A percentile compares a stretch with the other conserved stretches of the same genome.
These are phyloP conservation scores for Talaromyces sp. DNA, from an alignment of 2,329 filamentous ascomycete species.

Conservation along the genomic window DNA sequence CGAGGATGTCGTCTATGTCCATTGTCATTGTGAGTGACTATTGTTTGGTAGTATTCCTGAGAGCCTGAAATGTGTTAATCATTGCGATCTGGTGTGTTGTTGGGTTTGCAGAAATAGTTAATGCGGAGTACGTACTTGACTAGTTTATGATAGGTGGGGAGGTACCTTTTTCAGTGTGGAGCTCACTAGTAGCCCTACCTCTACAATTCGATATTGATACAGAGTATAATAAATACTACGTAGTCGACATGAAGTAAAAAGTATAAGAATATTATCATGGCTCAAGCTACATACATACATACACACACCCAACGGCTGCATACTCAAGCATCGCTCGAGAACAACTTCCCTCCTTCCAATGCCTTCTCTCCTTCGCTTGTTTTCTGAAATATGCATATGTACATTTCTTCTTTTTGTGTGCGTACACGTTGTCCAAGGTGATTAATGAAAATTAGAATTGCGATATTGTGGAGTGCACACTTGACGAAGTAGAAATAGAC, in stretches of 20 bases:
- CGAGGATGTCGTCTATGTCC: slow-evolving; percentile 77
- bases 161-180: background rate
- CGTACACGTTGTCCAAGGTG: slow-evolving; percentile 1
- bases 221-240: too few species aligned
- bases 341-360: background rate
- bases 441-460: slow-evolving; percentile 1
- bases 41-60: background rate
- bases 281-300: too few species aligned
- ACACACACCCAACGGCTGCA: too few species aligned
- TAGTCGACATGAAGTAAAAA: too few species aligned
- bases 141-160: background rate
- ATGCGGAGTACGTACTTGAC: background rate
- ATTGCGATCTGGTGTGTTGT: background rate
- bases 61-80: background rate
- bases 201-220: too few species aligned
- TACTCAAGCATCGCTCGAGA: background rate
- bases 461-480: background rate
- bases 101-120: background rate
- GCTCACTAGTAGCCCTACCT: background rate
- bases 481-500: background rate
- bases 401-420: background rate
- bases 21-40: slow-evolving; percentile 38
- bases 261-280: too few species aligned
- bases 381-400: background rate
- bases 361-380: background rate